phyloP scores from a whole-genome alignment of 2,329 filamentous ascomycete species.

The Penicillium fuscoglaucum region DNA sequence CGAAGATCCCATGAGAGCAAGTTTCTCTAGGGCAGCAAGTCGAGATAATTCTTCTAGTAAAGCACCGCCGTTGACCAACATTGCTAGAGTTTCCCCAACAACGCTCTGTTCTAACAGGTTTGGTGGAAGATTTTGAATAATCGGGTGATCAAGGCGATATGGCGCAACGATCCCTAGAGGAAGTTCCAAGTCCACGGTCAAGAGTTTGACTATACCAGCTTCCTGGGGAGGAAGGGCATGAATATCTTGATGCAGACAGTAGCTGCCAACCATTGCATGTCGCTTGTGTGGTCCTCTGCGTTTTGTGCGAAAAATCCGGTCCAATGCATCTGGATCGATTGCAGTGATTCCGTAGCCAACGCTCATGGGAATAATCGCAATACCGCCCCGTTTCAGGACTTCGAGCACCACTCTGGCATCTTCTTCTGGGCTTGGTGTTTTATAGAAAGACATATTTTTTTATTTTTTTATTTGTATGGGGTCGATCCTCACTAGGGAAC shows the following conservation, averaged over 20 bases:
- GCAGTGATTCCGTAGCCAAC: slow-evolving; percentile 32
- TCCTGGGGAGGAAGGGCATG: slow-evolving; percentile 21
- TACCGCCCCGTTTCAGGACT: slow-evolving; percentile 24
- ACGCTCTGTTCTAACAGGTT: slow-evolving; percentile 18
- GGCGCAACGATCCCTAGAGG: slow-evolving; percentile 30
- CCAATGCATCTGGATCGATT: slow-evolving; percentile 20
- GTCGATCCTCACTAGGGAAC: neutral
- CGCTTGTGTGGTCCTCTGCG: slow-evolving; percentile 26
- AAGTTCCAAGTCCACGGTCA: slow-evolving; percentile 29
- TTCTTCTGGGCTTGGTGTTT: neutral
- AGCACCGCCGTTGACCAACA: slow-evolving; percentile 30
- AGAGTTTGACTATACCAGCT: slow-evolving; percentile 20
- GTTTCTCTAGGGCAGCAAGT: slow-evolving; percentile 22
- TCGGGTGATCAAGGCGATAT: slow-evolving; percentile 24
- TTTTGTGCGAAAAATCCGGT: slow-evolving; percentile 25
- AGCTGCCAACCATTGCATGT: slow-evolving; percentile 33
- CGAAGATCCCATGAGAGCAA: slow-evolving; percentile 31
- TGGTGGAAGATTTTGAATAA: slow-evolving; percentile 21
- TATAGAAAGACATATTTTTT: neutral
- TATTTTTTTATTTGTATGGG: neutral
- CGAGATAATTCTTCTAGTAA: slow-evolving; percentile 31
- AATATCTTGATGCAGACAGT: slow-evolving; percentile 25
- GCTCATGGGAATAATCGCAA: slow-evolving; percentile 30
- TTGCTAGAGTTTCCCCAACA: slow-evolving; percentile 27
- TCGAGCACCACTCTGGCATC: slow-evolving; percentile 26